phyloP scores from a whole-genome alignment of 345 rosid species.

The Murraya koenigii region DNA sequence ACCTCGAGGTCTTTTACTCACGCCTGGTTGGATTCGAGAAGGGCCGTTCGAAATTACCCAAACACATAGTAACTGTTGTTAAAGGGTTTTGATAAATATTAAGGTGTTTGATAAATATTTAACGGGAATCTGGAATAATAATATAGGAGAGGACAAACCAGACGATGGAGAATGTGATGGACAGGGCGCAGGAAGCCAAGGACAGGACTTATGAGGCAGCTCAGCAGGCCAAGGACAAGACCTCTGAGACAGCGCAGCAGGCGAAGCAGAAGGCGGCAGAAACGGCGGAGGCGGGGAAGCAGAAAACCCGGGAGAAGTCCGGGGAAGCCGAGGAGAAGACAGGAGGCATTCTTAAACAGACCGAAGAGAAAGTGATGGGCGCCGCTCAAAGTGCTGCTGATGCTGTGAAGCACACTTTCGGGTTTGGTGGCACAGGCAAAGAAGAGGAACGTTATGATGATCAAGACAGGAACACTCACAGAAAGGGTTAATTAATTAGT shows the following conservation, averaged over 20 bases:
- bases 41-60: too few relatives aligned
- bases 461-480: background rate
- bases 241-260: slow-evolving; percentile 18
- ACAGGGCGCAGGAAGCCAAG: slow-evolving; percentile 29
- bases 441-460: slow-evolving; percentile 19
- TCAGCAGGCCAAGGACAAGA: slow-evolving; percentile 23
- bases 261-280: slow-evolving; percentile 30
- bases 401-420: slow-evolving; percentile 54
- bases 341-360: slow-evolving; percentile 41
- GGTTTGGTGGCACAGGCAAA: slow-evolving; percentile 39
- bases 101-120: too few relatives aligned
- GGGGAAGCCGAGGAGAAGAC: slow-evolving; percentile 48
- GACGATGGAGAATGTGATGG: slow-evolving; percentile 23
- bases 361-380: slow-evolving; percentile 42
- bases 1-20: too few relatives aligned
- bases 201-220: slow-evolving; percentile 22
- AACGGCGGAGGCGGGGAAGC: slow-evolving; percentile 33
- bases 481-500: background rate
- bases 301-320: slow-evolving; percentile 40
- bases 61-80: too few relatives aligned
- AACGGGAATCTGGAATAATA: too few relatives aligned
- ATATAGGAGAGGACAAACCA: slow-evolving; percentile 34
- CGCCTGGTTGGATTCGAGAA: too few relatives aligned
- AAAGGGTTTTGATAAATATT: too few relatives aligned
- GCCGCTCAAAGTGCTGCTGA: background rate